Conservation (phyloP, 2,329 filamentous ascomycete species). For the Dothideomycetes sp. region DNA sequence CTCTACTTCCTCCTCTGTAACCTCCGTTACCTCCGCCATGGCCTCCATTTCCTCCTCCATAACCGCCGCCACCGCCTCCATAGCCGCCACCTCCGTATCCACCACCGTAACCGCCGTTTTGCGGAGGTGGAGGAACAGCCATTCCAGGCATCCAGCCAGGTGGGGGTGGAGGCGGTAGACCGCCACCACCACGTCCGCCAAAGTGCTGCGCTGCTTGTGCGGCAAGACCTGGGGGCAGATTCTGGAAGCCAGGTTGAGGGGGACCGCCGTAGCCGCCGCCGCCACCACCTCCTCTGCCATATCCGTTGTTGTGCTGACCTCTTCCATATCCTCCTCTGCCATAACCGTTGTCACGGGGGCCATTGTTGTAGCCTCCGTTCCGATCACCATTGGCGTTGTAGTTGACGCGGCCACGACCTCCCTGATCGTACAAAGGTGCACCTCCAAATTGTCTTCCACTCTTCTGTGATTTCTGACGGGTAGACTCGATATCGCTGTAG, state of each 20-base stretch:
- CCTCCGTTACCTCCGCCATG: constrained; percentile 15
- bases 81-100: constrained; percentile 22
- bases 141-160: constrained; percentile 20
- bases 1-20: constrained; percentile 4
- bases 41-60: constrained; percentile 15
- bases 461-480: constrained; percentile 56
- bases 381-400: constrained; percentile 35
- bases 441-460: constrained; percentile 64
- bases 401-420: constrained; percentile 45
- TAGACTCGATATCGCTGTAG: constrained; percentile 62
- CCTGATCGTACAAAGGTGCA: constrained; percentile 47
- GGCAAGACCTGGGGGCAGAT: constrained; percentile 26
- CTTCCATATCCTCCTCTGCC: constrained; percentile 8
- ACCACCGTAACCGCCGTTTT: constrained; percentile 20
- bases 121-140: constrained; percentile 16
- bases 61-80: constrained; percentile 13
- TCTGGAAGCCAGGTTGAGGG: constrained; percentile 20
- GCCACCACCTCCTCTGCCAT: constrained; percentile 18
- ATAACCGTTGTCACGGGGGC: too few species aligned
- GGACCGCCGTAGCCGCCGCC: constrained; percentile 19
- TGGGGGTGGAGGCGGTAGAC: constrained; percentile 17
- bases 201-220: constrained; percentile 26
- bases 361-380: constrained; percentile 17
- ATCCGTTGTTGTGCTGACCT: constrained; percentile 17
- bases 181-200: constrained; percentile 20